Evolutionary conservation across 495 filamentous ascomycete genomes (phyloP).

Genomic region (Aspergillus panamensis): DNA sequence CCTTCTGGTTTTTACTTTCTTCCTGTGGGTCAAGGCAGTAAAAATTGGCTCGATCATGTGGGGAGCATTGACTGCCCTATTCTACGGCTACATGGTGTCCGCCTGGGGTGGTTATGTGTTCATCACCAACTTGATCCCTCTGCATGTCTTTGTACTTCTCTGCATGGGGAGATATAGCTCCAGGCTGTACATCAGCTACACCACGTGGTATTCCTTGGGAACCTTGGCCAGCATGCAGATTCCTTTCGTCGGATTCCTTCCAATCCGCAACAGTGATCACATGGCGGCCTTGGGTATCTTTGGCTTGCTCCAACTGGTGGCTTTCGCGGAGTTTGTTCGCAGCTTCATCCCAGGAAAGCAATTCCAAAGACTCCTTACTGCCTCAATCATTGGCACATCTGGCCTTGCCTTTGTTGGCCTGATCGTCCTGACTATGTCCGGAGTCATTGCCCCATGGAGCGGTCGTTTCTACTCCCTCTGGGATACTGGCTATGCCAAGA

Average conservation of each 20-base stretch:
- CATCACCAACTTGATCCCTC: conserved; percentile 95
- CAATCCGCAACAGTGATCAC: conserved; percentile 95
- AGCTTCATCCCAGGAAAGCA: conserved; percentile 84
- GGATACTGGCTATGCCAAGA: conserved; percentile 99
- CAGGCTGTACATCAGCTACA: conserved; percentile 92
- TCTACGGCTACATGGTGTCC: conserved; percentile 99
- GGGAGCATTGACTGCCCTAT: conserved; percentile 90
- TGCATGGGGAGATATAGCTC: conserved; percentile 97
- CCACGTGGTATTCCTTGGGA: conserved; percentile 95
- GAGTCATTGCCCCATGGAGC: conserved; percentile 95
- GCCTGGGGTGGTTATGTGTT: conserved; percentile 99
- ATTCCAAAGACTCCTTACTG: conserved; percentile 81
- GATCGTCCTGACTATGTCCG: conserved; percentile 76
- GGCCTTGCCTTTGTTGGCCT: conserved; percentile 69
- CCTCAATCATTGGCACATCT: conserved; percentile 74
- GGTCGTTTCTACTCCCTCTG: conserved; percentile 99
- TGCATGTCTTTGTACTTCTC: conserved; percentile 92
- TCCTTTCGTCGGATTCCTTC: conserved; percentile 96
- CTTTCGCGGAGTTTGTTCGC: conserved; percentile 87
- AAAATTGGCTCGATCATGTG: conserved; percentile 95
- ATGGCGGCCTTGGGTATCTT: conserved; percentile 98
- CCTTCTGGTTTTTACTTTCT: conserved; percentile 97
- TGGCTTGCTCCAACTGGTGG: conserved; percentile 90
- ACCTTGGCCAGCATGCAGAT: conserved; percentile 99
- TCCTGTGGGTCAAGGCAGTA: conserved; percentile 96